Evolutionary conservation across 129 eudicot species (phyloP).

Genomic region (Chrysanthemum makinoi): DNA sequence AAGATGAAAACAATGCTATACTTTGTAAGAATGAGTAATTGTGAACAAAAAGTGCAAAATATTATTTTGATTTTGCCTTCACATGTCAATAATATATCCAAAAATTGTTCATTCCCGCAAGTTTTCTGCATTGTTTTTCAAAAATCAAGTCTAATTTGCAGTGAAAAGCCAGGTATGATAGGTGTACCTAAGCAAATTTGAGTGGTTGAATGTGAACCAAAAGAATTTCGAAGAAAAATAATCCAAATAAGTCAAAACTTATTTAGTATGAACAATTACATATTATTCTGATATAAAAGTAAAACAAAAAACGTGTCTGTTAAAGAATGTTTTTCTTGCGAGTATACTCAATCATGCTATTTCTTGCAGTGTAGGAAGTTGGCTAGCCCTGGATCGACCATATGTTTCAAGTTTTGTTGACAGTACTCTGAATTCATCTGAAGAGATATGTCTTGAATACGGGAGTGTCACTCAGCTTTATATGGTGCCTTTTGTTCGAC

Average conservation of each 20-base stretch:
- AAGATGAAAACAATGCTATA: neutral
- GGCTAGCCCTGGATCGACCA: conserved; percentile 87
- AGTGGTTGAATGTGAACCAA: neutral
- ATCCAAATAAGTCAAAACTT: conserved; percentile 5
- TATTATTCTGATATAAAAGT: neutral
- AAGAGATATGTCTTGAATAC: conserved; percentile 81
- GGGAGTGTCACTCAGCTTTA: conserved; percentile 91
- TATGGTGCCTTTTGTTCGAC: conserved; percentile 77
- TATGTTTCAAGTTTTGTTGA: conserved; percentile 58
- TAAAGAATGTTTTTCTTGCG: neutral
- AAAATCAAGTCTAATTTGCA: neutral
- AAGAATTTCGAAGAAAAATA: neutral
- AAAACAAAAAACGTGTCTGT: neutral
- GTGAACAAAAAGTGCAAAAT: neutral
- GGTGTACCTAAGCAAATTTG: neutral
- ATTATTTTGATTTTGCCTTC: neutral
- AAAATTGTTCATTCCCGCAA: neutral
- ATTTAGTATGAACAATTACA: neutral
- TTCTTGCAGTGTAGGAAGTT: conserved; percentile 78
- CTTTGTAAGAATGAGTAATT: neutral
- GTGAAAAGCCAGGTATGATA: neutral
- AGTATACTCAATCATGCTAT: neutral
- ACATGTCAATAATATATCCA: neutral
- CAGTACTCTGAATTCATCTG: conserved; percentile 43
- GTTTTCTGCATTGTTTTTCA: neutral